These are phyloP conservation scores for Fusarium sp. DNA, from an alignment of 2,329 filamentous ascomycete genomes.

Conservation along the genomic window DNA sequence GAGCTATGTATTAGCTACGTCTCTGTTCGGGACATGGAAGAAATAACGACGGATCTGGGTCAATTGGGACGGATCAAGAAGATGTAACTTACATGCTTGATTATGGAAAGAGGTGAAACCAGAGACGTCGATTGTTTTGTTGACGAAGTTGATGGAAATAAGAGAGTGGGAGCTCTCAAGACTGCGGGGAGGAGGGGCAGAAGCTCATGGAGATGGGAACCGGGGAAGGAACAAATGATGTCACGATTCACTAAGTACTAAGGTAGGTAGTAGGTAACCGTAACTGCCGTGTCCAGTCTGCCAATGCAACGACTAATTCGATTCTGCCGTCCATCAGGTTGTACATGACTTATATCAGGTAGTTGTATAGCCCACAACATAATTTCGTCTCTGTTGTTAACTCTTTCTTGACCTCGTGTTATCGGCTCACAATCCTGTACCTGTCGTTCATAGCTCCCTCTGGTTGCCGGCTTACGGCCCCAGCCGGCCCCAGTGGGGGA, in stretches of 20 bases:
- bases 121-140: not conserved
- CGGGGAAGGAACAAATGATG: constrained; percentile 29
- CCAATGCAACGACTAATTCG: not conserved
- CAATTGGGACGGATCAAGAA: not conserved
- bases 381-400: not conserved
- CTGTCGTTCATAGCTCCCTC: not conserved
- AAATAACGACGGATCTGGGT: not conserved
- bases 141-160: constrained; percentile 3
- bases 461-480: not conserved
- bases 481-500: not conserved
- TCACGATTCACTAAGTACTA: constrained; percentile 24
- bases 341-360: not conserved
- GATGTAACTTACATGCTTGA: constrained; percentile 3
- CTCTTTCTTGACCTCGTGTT: not conserved
- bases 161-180: constrained; percentile 7
- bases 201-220: constrained; percentile 3
- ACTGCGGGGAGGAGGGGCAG: constrained; percentile 35
- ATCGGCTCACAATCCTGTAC: not conserved
- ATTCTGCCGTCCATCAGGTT: not conserved
- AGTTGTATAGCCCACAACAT: too few species aligned
- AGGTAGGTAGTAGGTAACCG: not conserved
- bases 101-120: not conserved
- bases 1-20: constrained; percentile 19
- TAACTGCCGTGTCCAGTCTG: not conserved
- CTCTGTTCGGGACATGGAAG: not conserved